Percentiles rank a stretch among this genome's conserved stretches.
Conservation (phyloP, 2,329 filamentous ascomycete genomes). For the Colletotrichum endophyticum region DNA sequence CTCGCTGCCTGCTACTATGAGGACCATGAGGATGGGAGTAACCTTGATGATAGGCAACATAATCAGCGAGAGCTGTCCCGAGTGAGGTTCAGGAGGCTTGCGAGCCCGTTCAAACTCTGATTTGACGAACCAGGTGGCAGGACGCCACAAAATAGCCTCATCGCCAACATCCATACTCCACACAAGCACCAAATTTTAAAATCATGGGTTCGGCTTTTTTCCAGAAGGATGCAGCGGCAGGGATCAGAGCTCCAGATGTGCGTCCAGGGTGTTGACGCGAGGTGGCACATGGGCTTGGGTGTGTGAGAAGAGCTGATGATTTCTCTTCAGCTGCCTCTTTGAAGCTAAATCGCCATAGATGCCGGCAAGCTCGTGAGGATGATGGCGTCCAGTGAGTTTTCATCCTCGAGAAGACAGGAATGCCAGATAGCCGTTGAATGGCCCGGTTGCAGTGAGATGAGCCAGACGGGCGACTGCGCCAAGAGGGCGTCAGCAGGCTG, state of each 20-base stretch:
- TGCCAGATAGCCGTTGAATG: not conserved
- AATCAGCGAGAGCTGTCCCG: not conserved
- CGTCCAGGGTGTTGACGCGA: not conserved
- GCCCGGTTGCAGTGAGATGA: not conserved
- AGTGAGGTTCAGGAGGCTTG: not conserved
- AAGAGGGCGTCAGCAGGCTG: slow-evolving; percentile 15
- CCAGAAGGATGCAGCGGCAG: not conserved
- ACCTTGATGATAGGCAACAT: not conserved
- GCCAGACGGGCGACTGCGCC: not conserved
- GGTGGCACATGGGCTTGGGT: not conserved
- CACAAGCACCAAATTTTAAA: not conserved
- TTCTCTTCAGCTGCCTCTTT: not conserved
- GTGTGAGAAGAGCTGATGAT: not conserved
- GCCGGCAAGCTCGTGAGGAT: not conserved
- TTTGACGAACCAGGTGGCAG: not conserved
- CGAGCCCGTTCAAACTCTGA: not conserved
- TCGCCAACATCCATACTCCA: not conserved
- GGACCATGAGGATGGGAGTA: not conserved
- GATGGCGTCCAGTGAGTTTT: not conserved
- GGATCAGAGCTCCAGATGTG: not conserved
- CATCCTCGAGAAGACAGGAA: not conserved
- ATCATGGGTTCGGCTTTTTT: not conserved
- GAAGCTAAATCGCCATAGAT: not conserved
- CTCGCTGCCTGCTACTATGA: not conserved
- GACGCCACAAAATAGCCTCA: slow-evolving; percentile 11